A percentile compares a stretch with the other conserved stretches of the same genome.
phyloP scores from a whole-genome alignment of 768 basidiomycete genomes.

The Mycena filopes region DNA sequence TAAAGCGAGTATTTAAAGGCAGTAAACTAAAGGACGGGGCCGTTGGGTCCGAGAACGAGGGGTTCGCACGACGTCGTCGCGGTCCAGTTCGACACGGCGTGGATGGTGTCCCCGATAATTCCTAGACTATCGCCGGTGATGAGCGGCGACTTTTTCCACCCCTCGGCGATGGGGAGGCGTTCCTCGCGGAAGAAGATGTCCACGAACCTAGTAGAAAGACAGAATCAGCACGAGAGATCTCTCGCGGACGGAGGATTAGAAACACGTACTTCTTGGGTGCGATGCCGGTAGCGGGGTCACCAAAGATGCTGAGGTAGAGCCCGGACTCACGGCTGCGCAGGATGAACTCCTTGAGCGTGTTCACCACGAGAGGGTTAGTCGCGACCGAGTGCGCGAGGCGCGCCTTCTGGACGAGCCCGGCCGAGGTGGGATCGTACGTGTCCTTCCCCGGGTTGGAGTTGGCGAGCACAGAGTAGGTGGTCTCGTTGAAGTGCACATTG shows the following conservation, averaged over 20 bases:
- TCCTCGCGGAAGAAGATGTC: too few species aligned
- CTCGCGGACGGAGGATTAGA: too few species aligned
- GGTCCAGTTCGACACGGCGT: background rate
- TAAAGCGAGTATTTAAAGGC: too few species aligned
- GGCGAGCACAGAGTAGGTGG: conserved; percentile 11
- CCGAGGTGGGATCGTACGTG: conserved; percentile 22
- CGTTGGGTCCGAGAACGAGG: too few species aligned
- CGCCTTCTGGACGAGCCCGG: conserved; percentile 17
- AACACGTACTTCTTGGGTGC: conserved; percentile 28
- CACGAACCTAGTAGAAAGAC: background rate
- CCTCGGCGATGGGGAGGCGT: conserved; percentile 23
- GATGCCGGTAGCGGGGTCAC: conserved; percentile 16
- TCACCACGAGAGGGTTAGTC: too few species aligned
- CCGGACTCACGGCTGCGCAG: conserved; percentile 28
- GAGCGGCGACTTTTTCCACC: conserved; percentile 10
- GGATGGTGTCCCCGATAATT: background rate
- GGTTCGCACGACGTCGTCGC: too few species aligned
- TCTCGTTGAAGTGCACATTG: conserved; percentile 28
- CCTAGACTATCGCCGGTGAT: background rate
- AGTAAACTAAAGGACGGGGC: too few species aligned
- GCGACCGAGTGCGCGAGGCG: too few species aligned
- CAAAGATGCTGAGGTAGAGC: conserved; percentile 29
- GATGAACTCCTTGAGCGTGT: too few species aligned
- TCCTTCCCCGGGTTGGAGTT: conserved; percentile 25
- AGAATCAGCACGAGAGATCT: background rate